phyloP scores from a whole-genome alignment of 2,329 filamentous ascomycete genomes.

The Thielaviopsis musarum region DNA sequence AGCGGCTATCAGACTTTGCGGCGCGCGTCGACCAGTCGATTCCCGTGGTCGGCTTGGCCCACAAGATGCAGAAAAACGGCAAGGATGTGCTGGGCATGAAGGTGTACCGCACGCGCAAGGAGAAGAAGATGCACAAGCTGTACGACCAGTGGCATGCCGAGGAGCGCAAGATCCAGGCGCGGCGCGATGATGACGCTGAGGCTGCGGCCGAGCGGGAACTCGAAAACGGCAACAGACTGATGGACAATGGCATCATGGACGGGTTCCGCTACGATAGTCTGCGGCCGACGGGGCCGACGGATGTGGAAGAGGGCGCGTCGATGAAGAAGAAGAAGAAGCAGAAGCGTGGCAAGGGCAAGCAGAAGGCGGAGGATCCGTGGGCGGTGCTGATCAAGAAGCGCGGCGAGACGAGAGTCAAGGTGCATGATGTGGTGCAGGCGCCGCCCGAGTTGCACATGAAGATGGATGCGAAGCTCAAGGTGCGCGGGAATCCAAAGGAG shows the following conservation, averaged over 20 bases:
- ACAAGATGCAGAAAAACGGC: constrained; percentile 41
- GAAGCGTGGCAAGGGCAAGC: constrained; percentile 19
- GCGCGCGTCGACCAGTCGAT: constrained; percentile 72
- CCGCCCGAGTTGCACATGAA: constrained; percentile 54
- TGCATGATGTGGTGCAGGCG: constrained; percentile 50
- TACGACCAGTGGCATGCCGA: constrained; percentile 63
- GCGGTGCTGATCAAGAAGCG: constrained; percentile 51
- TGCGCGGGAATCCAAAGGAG: constrained; percentile 5
- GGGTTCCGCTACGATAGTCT: constrained; percentile 9
- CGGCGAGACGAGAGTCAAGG: constrained; percentile 33
- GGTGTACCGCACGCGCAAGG: constrained; percentile 60
- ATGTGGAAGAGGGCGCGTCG: constrained; percentile 28
- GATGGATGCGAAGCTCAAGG: constrained; percentile 19
- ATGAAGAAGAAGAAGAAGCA: constrained; percentile 29
- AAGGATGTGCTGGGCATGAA: constrained; percentile 50
- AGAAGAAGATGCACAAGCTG: constrained; percentile 65
- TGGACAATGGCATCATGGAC: constrained; percentile 18
- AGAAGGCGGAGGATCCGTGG: constrained; percentile 53
- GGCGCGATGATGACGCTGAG: constrained; percentile 48
- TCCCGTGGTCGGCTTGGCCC: constrained; percentile 54
- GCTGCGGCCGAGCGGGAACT: constrained; percentile 46
- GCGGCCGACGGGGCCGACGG: constrained; percentile 4
- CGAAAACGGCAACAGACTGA: constrained; percentile 35
- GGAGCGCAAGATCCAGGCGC: constrained; percentile 44
- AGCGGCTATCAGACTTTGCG: constrained; percentile 66